A percentile compares a stretch with the other conserved stretches of the same genome.
Evolutionary conservation across 2,329 filamentous ascomycete genomes (phyloP).

Genomic region (Penicillium frequentans): DNA sequence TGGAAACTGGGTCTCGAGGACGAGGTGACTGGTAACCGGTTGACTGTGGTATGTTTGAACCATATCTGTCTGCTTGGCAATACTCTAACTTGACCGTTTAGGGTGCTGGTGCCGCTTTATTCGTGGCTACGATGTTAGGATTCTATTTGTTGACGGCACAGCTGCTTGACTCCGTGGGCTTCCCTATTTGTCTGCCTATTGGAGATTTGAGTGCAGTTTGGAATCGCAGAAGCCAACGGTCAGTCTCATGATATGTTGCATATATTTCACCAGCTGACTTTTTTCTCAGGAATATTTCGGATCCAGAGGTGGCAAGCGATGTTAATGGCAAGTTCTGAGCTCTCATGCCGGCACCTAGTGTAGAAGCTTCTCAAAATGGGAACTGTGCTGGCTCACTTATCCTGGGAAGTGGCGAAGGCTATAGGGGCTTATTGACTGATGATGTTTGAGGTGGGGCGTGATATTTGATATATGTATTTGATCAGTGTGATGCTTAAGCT

Average conservation of each 20-base stretch:
- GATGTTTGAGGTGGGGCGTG: background rate
- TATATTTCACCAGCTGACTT: background rate
- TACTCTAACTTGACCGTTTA: slow-evolving; percentile 8
- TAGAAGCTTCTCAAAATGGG: background rate
- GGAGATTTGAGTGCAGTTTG: slow-evolving; percentile 26
- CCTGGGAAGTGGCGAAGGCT: background rate
- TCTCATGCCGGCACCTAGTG: background rate
- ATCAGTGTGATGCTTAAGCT: background rate
- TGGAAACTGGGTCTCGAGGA: slow-evolving; percentile 54
- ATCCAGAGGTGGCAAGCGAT: background rate
- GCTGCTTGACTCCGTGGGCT: slow-evolving; percentile 54
- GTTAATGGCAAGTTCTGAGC: background rate
- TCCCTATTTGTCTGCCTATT: slow-evolving; percentile 53
- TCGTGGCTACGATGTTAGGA: slow-evolving; percentile 49
- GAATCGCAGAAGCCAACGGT: background rate
- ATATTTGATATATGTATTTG: background rate
- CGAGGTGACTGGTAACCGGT: slow-evolving; percentile 24
- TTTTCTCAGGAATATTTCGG: background rate
- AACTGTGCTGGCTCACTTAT: background rate
- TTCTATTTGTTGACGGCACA: slow-evolving; percentile 58
- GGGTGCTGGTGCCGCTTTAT: slow-evolving; percentile 50
- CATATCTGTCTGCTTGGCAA: background rate
- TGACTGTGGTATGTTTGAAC: slow-evolving; percentile 24
- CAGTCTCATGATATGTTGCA: background rate
- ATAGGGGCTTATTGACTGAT: background rate